Evolutionary conservation across 2,329 filamentous ascomycete genomes (phyloP), one percentile per base, ranked within the genome.

Genomic region (Cadophora luteo-olivacea): DNA sequence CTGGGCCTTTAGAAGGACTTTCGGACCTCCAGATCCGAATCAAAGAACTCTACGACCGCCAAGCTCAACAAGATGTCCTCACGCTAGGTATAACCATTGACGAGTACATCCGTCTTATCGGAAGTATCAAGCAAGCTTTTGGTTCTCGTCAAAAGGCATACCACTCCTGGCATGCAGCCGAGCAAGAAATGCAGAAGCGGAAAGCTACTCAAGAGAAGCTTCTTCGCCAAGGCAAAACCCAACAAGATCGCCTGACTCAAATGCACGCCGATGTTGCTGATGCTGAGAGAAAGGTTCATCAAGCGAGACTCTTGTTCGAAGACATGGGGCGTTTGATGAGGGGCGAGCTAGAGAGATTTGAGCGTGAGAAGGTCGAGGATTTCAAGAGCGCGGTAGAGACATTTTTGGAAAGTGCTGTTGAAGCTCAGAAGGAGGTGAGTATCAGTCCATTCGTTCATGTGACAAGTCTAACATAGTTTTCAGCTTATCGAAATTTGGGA

Each of bases 321-420:
- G 96, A 99, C 77, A 98, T 99, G 94, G 96, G 96, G 16, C 87
- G 94, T 14, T 82, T 97, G 77, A 96, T 99, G 94, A 89, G 93
- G 69, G 86, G 86, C 45, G 96, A 99, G 80, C 84, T 99, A 73
- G 96, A 98, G 76, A 87, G 94, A 22, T 99, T 99, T 77, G 96
- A 99, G 82, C 88, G 88, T 75, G 96, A 99, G 81, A 99, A 99
- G 84, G 96, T 99, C 3, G 96, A 99, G 79, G 96, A 99, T 79
- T 99, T 99, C 81, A 99, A 99, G 85, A 96, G 92, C 71, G 95
- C 94, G 0, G 94, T 99, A 1, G 96, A 99, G 83, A 99, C 96
- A 1, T 99, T 97, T 81, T 81, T 99, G 75, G 96, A 99, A 83
- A 94, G 96, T 77, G 93, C 96, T 3, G 94, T 99, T 4, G 96